Conservation (phyloP, 345 rosid species). For the Eucalyptus tenuipes region DNA sequence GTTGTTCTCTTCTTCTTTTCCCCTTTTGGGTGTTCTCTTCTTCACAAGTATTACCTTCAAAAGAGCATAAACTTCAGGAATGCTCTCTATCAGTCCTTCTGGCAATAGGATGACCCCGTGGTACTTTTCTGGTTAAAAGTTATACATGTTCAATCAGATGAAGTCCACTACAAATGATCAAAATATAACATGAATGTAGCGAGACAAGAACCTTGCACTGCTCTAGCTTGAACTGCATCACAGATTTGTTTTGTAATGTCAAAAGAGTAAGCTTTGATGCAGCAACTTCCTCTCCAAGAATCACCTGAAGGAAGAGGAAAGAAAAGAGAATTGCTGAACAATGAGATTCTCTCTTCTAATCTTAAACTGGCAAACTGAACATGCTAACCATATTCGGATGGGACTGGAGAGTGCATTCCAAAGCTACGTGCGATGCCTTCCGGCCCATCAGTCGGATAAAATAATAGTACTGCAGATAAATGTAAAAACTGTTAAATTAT, state of each 20-base stretch:
- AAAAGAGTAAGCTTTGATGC: constrained; percentile 94
- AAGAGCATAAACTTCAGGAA: constrained; percentile 92
- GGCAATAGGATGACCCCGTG: constrained; percentile 96
- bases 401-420: constrained; percentile 97
- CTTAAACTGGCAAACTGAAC: background rate
- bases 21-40: background rate
- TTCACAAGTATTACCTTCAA: constrained; percentile 49
- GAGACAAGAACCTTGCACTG: constrained; percentile 49
- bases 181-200: background rate
- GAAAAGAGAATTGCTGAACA: background rate
- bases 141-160: background rate
- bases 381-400: constrained; percentile 90
- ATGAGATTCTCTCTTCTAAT: background rate
- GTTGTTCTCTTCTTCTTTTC: background rate
- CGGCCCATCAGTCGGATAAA: constrained; percentile 98
- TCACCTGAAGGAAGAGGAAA: constrained; percentile 33
- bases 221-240: constrained; percentile 96
- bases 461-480: constrained; percentile 70
- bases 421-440: constrained; percentile 91
- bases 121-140: constrained; percentile 52
- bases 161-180: background rate
- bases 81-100: constrained; percentile 96
- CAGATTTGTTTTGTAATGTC: constrained; percentile 85
- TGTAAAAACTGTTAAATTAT: background rate
- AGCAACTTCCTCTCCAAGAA: constrained; percentile 97